These are phyloP conservation scores for Cucurbita moschata DNA, from an alignment of 306 rosid genomes.

Conservation along the genomic window DNA sequence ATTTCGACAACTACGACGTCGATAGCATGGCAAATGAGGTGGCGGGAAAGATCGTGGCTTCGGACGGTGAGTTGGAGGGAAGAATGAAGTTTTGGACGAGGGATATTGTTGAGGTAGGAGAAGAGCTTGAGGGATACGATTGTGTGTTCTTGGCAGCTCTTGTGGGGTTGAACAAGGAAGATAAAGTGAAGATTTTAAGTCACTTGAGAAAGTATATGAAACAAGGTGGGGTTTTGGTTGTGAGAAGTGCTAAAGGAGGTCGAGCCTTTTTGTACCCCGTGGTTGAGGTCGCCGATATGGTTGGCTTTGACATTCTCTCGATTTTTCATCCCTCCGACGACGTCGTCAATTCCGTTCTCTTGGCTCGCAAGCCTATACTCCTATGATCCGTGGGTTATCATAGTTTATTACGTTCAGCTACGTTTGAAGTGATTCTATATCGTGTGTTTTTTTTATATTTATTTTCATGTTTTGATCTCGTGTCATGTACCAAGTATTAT, in stretches of 20 bases:
- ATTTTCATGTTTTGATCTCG: neutral
- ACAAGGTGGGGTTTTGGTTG: slow-evolving; percentile 38
- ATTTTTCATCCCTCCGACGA: slow-evolving; percentile 53
- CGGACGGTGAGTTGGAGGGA: slow-evolving; percentile 35
- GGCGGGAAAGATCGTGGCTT: slow-evolving; percentile 33
- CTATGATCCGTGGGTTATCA: too few relatives aligned
- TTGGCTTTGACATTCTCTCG: slow-evolving; percentile 38
- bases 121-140: slow-evolving; percentile 46
- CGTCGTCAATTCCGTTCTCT: slow-evolving; percentile 53
- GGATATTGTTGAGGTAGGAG: slow-evolving; percentile 37
- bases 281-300: slow-evolving; percentile 37
- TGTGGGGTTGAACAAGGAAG: slow-evolving; percentile 45
- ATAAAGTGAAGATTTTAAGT: slow-evolving; percentile 36
- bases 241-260: slow-evolving; percentile 66
- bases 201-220: slow-evolving; percentile 51
- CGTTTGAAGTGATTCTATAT: neutral
- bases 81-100: slow-evolving; percentile 59
- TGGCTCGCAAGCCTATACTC: slow-evolving; percentile 31
- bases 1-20: slow-evolving; percentile 49
- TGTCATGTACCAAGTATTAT: neutral
- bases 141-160: slow-evolving; percentile 65
- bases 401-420: neutral
- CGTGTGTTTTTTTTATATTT: neutral
- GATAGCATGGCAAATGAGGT: slow-evolving; percentile 44
- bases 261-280: slow-evolving; percentile 67